These are phyloP conservation scores for Leccinum imitatum DNA, from an alignment of 768 basidiomycete genomes.

Conservation along the genomic window DNA sequence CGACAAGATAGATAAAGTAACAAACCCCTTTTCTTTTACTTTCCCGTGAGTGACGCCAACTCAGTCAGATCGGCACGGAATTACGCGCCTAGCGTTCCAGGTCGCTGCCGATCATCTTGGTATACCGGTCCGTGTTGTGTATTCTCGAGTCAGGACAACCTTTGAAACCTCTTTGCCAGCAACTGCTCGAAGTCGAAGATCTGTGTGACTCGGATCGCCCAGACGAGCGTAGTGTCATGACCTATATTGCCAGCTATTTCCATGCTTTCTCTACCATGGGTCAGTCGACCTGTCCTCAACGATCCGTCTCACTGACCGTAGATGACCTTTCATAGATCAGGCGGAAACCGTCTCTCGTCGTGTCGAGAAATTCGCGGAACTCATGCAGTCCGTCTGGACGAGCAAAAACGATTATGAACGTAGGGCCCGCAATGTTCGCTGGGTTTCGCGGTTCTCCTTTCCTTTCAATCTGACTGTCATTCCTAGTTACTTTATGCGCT, in stretches of 20 bases:
- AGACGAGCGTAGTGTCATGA: conserved; percentile 97
- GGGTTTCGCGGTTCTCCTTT: neutral
- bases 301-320: neutral
- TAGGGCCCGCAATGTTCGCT: conserved; percentile 66
- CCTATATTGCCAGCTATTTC: conserved; percentile 96
- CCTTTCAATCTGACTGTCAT: conserved; percentile 9
- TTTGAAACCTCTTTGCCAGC: conserved; percentile 43
- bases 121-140: conserved; percentile 69
- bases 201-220: conserved; percentile 84
- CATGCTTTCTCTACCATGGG: conserved; percentile 98
- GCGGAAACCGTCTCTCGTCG: conserved; percentile 91
- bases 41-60: conserved; percentile 11
- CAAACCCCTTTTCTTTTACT: conserved; percentile 1
- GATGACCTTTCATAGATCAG: conserved; percentile 59
- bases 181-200: conserved; percentile 95
- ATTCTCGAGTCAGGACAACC: neutral
- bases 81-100: conserved; percentile 84
- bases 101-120: conserved; percentile 86
- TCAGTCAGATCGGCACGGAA: conserved; percentile 74
- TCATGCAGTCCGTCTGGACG: conserved; percentile 91
- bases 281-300: conserved; percentile 35
- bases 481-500: conserved; percentile 66
- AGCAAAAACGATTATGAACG: conserved; percentile 91
- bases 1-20: conserved; percentile 77
- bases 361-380: conserved; percentile 93